Conservation (phyloP, 345 rosid genomes). For the Gossypium mustelinum region DNA sequence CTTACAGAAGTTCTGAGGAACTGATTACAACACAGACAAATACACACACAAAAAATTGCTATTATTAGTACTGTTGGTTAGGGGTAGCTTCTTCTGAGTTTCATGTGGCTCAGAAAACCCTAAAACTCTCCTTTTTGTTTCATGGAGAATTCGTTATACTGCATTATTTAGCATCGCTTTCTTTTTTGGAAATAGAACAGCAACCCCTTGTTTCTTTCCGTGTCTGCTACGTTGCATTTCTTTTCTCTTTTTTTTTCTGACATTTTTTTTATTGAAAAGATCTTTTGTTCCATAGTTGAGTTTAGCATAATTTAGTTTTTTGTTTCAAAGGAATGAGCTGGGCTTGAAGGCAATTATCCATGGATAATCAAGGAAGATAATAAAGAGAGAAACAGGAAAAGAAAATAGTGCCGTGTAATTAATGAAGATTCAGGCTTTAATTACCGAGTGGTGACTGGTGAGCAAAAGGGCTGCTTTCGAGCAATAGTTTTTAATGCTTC, state of each 20-base stretch:
- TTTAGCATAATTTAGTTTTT: neutral
- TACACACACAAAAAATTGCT: too few relatives aligned
- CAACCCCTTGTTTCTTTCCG: too few relatives aligned
- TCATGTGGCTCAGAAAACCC: neutral
- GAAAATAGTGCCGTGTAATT: neutral
- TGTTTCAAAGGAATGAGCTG: neutral
- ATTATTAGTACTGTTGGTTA: too few relatives aligned
- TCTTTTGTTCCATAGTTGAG: neutral
- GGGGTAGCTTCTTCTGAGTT: neutral
- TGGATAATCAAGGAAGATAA: neutral
- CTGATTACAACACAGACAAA: too few relatives aligned
- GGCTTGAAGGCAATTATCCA: neutral
- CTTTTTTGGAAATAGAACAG: too few relatives aligned
- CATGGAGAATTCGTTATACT: neutral
- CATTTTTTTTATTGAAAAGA: neutral
- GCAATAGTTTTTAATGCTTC: neutral
- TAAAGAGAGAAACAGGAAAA: neutral
- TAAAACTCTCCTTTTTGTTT: neutral
- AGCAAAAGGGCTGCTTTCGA: too few relatives aligned
- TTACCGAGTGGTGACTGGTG: neutral
- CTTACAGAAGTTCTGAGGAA: too few relatives aligned
- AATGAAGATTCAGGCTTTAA: neutral
- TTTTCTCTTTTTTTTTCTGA: too few relatives aligned
- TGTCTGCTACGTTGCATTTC: too few relatives aligned
- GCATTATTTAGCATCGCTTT: too few relatives aligned